Percentiles rank a stretch among this genome's conserved stretches.
phyloP scores from a whole-genome alignment of 768 basidiomycete genomes.

The Dentipellis fragilis region DNA sequence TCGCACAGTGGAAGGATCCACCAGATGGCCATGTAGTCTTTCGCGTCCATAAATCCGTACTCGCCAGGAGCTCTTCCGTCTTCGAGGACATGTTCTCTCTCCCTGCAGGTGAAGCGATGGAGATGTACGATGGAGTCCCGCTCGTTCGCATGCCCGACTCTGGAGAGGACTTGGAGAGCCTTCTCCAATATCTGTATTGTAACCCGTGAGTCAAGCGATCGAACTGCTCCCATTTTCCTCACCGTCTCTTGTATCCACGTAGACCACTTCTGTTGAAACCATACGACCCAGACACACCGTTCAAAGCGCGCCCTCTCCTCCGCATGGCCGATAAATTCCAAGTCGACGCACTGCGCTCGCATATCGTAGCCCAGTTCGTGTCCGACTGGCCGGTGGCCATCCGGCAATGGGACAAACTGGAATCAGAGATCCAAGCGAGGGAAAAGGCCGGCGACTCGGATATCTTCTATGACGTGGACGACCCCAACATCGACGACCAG shows the following conservation, averaged over 20 bases:
- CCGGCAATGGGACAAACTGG: conserved; percentile 20
- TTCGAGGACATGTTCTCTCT: not conserved
- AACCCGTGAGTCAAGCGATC: not conserved
- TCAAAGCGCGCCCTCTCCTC: not conserved
- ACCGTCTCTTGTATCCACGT: not conserved
- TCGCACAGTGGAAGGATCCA: not conserved
- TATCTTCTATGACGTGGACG: not conserved
- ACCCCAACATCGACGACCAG: not conserved
- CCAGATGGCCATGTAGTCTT: not conserved
- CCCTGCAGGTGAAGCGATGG: not conserved
- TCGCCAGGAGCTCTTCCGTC: not conserved
- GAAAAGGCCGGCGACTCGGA: not conserved
- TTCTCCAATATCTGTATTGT: conserved; percentile 12
- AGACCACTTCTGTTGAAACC: not conserved
- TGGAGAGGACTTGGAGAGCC: conserved; percentile 19
- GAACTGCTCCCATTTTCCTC: too few species aligned
- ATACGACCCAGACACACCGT: not conserved
- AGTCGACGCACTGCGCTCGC: conserved; percentile 8
- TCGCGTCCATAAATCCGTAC: not conserved
- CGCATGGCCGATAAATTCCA: conserved; percentile 13
- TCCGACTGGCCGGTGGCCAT: conserved; percentile 20
- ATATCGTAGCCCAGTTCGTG: conserved; percentile 18
- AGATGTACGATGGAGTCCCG: conserved; percentile 19
- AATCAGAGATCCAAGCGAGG: not conserved
- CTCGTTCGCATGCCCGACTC: conserved; percentile 21